Conservation (phyloP, 1,284 basidiomycete species). For the Mycena citricolor region DNA sequence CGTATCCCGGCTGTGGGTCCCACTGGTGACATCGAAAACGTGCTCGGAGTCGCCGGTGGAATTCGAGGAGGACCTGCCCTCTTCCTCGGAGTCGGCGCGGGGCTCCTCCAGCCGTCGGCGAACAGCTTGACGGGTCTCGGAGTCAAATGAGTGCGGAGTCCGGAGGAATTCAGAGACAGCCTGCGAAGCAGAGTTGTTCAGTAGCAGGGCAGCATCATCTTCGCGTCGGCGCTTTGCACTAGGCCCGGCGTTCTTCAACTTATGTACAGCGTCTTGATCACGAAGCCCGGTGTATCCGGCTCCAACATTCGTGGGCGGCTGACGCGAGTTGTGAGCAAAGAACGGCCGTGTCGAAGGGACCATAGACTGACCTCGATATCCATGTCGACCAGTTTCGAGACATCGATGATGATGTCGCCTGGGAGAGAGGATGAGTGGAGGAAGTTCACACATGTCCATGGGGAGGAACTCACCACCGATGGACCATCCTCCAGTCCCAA, state of each 20-base stretch:
- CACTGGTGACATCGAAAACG: not conserved
- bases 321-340: too few relatives aligned
- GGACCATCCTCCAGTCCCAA: conserved; percentile 86
- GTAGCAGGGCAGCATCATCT: conserved; percentile 50
- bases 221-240: conserved; percentile 56
- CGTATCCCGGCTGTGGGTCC: not conserved
- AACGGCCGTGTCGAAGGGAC: not conserved
- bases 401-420: conserved; percentile 50
- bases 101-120: conserved; percentile 42
- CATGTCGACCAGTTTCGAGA: conserved; percentile 64
- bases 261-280: conserved; percentile 49
- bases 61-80: not conserved
- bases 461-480: conserved; percentile 51
- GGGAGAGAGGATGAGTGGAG: not conserved
- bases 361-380: conserved; percentile 47
- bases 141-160: conserved; percentile 36
- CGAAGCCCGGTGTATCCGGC: conserved; percentile 58
- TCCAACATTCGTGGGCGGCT: conserved; percentile 29
- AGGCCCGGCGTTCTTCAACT: conserved; percentile 47
- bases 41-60: not conserved
- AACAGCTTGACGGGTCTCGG: conserved; percentile 39
- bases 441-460: not conserved
- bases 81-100: conserved; percentile 13
- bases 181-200: conserved; percentile 53
- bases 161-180: conserved; percentile 56